A percentile compares a stretch with the other conserved stretches of the same genome.
These are phyloP conservation scores for Lepiota venenata DNA, from an alignment of 768 basidiomycete species.

Conservation along the genomic window DNA sequence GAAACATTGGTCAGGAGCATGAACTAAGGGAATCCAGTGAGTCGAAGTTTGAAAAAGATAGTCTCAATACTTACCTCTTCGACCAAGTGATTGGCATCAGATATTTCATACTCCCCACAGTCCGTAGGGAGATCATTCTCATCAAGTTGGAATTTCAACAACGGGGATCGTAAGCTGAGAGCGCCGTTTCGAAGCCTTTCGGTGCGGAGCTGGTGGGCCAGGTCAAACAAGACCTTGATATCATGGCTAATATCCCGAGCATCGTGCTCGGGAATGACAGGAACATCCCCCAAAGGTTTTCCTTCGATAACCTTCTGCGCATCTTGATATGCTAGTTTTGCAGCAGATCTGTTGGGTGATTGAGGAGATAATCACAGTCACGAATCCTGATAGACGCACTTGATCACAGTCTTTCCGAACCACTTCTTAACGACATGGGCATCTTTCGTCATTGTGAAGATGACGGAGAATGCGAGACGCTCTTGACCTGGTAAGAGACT, in stretches of 20 bases:
- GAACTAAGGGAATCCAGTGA: slow-evolving; percentile 47
- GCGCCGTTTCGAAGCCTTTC: slow-evolving; percentile 81
- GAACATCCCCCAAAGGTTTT: slow-evolving; percentile 47
- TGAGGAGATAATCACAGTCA: slow-evolving; percentile 3
- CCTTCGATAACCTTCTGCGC: slow-evolving; percentile 85
- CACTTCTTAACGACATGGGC: slow-evolving; percentile 83
- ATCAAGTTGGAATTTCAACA: slow-evolving; percentile 77
- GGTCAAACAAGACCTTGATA: slow-evolving; percentile 59
- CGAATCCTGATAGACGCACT: slow-evolving; percentile 40
- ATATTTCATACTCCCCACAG: slow-evolving; percentile 60
- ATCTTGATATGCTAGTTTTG: slow-evolving; percentile 79
- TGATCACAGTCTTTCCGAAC: slow-evolving; percentile 92
- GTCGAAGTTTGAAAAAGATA: slow-evolving; percentile 7
- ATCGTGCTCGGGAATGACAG: slow-evolving; percentile 55
- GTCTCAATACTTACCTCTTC: slow-evolving; percentile 66
- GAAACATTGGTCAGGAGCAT: slow-evolving; percentile 92
- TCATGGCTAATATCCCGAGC: slow-evolving; percentile 69
- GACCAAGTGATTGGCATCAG: slow-evolving; percentile 76
- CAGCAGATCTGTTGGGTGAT: slow-evolving; percentile 62
- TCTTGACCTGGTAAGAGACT: slow-evolving; percentile 87
- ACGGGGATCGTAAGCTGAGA: slow-evolving; percentile 64
- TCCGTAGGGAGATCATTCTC: slow-evolving; percentile 78
- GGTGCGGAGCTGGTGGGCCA: slow-evolving; percentile 71
- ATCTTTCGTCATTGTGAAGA: slow-evolving; percentile 84
- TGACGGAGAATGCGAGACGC: slow-evolving; percentile 84